Conservation (phyloP, 2,329 filamentous ascomycete genomes). For the Tricladium varicosporioides region DNA sequence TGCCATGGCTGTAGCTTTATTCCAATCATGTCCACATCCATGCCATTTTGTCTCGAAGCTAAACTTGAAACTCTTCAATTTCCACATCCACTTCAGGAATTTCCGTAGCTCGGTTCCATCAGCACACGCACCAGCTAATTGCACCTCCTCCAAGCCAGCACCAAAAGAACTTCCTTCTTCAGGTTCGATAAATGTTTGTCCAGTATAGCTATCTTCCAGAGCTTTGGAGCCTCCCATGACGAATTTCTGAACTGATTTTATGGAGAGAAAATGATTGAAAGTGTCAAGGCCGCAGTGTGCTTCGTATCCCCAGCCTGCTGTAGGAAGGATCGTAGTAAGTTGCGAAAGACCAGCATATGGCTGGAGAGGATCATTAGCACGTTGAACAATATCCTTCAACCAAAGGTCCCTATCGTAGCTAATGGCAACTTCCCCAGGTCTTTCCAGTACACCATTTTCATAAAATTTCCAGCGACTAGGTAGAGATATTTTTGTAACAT, state of each 20-base stretch:
- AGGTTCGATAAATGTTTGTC: neutral
- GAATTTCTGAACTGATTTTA: neutral
- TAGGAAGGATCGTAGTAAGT: neutral
- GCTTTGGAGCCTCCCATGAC: neutral
- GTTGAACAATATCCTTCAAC: neutral
- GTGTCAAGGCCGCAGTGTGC: neutral
- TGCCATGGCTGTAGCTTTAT: neutral
- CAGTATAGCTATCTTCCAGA: constrained; percentile 1
- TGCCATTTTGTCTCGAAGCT: constrained; percentile 1
- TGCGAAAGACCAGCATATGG: neutral
- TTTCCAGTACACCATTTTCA: too few species aligned
- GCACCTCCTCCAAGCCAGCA: neutral
- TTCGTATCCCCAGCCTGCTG: neutral
- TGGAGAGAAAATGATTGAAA: neutral
- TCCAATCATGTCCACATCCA: neutral
- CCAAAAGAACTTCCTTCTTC: neutral
- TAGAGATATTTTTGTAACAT: neutral
- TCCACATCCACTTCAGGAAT: neutral
- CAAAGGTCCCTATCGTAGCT: neutral
- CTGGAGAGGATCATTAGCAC: neutral
- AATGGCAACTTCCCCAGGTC: too few species aligned
- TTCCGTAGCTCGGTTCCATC: neutral
- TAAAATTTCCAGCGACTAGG: neutral
- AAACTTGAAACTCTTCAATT: neutral
- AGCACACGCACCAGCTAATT: neutral